Percentiles rank a stretch among this genome's conserved stretches.
These are phyloP conservation scores for Leccinum aurantiacum DNA, from an alignment of 768 basidiomycete genomes.

Conservation along the genomic window DNA sequence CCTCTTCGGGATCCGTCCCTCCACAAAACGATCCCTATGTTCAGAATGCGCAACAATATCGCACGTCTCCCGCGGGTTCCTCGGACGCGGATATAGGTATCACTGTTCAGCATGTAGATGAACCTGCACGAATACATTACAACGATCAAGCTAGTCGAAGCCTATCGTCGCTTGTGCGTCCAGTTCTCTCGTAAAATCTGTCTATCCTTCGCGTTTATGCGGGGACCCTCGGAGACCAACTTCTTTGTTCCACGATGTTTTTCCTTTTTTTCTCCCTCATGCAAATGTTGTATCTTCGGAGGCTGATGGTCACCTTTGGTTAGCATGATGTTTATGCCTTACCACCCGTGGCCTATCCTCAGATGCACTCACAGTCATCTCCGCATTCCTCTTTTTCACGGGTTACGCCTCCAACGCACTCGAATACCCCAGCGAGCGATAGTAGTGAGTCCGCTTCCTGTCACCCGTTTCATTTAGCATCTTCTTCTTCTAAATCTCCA, in stretches of 20 bases:
- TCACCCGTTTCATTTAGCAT: neutral
- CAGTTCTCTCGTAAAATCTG: neutral
- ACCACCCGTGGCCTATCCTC: constrained; percentile 2
- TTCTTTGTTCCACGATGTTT: neutral
- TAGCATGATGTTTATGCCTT: constrained; percentile 19
- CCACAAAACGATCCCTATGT: constrained; percentile 4
- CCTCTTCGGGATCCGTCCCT: neutral
- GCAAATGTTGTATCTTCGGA: neutral
- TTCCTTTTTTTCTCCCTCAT: neutral
- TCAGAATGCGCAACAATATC: constrained; percentile 8
- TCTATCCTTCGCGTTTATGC: neutral
- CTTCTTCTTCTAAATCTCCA: neutral
- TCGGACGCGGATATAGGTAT: constrained; percentile 14
- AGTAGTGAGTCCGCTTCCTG: constrained; percentile 22
- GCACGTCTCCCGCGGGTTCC: neutral
- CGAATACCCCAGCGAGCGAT: constrained; percentile 29
- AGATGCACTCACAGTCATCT: constrained; percentile 17
- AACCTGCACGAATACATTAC: constrained; percentile 14
- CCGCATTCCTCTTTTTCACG: constrained; percentile 21
- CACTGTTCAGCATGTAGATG: constrained; percentile 16
- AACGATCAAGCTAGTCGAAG: constrained; percentile 16
- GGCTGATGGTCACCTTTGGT: constrained; percentile 2
- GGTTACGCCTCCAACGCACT: constrained; percentile 25
- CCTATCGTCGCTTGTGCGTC: constrained; percentile 29
- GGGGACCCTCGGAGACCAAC: neutral